Conservation (phyloP, 345 rosid genomes). For the Orychophragmus violaceus region DNA sequence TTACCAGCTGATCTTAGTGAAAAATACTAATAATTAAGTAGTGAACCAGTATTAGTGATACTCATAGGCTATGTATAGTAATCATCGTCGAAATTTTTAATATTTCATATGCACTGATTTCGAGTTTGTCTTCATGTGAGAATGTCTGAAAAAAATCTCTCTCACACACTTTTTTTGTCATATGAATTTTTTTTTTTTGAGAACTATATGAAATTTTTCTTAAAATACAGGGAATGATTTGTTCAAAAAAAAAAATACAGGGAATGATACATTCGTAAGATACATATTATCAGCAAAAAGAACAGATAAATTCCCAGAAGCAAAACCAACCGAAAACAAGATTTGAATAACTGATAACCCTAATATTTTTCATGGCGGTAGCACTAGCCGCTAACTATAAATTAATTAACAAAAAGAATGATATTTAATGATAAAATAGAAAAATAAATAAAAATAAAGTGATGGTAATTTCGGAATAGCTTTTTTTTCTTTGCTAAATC, state of each 20-base stretch:
- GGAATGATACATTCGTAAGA: no score
- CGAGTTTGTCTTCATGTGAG: conserved; percentile 18
- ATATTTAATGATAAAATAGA: background rate
- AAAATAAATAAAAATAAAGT: background rate
- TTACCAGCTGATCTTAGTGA: conserved; percentile 22
- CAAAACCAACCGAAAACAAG: no score
- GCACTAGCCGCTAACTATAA: background rate
- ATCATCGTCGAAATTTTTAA: conserved; percentile 13
- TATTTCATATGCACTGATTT: conserved; percentile 18
- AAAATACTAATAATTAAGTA: conserved; percentile 10
- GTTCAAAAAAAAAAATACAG: no score
- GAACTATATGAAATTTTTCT: no score
- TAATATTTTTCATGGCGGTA: background rate
- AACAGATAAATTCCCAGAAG: no score
- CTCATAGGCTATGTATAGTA: conserved; percentile 20
- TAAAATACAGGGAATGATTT: no score
- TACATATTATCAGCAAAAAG: no score
- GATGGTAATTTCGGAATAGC: background rate
- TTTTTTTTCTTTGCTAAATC: no score
- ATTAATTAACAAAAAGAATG: background rate
- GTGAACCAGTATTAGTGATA: conserved; percentile 14
- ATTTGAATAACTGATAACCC: no score
- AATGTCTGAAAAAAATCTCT: background rate
- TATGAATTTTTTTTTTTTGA: no score
- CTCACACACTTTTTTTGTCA: no score